phyloP scores from a whole-genome alignment of 2,329 filamentous ascomycete genomes.

The Colletotrichum sp. region DNA sequence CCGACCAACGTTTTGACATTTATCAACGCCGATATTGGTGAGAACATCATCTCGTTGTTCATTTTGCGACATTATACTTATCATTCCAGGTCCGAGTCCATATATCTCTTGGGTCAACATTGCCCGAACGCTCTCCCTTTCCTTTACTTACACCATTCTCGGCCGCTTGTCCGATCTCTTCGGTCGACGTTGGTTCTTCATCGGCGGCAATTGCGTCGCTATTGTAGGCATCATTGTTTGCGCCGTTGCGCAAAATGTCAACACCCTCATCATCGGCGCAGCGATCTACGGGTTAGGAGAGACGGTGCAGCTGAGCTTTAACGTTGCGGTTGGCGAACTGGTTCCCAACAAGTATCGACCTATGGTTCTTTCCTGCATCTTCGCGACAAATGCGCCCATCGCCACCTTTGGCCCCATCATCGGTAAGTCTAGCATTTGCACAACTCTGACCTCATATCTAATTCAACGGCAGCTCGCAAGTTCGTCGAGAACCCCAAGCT shows the following conservation, averaged over 20 bases:
- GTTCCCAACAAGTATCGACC: conserved; percentile 48
- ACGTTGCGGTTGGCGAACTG: conserved; percentile 42
- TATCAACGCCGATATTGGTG: conserved; percentile 40
- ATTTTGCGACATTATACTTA: background rate
- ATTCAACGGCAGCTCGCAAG: conserved; percentile 30
- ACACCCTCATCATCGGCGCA: conserved; percentile 39
- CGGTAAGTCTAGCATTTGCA: conserved; percentile 22
- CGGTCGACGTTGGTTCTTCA: conserved; percentile 44
- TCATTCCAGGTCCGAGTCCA: conserved; percentile 7
- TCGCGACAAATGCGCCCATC: conserved; percentile 37
- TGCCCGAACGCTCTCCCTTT: conserved; percentile 37
- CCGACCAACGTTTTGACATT: conserved; percentile 35
- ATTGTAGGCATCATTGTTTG: conserved; percentile 41
- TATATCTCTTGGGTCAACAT: conserved; percentile 31
- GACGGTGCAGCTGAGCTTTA: conserved; percentile 41
- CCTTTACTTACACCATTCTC: conserved; percentile 30
- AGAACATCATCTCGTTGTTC: background rate
- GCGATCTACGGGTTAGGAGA: conserved; percentile 40
- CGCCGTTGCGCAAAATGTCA: conserved; percentile 36
- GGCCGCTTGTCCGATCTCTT: conserved; percentile 44
- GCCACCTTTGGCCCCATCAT: conserved; percentile 39
- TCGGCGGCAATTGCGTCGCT: conserved; percentile 39
- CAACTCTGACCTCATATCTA: background rate
- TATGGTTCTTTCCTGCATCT: conserved; percentile 36
- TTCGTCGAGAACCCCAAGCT: conserved; percentile 37